Evolutionary conservation across 768 basidiomycete genomes (phyloP), one percentile per base, ranked within the genome.

Genomic region (Mycena sanguinolenta): DNA sequence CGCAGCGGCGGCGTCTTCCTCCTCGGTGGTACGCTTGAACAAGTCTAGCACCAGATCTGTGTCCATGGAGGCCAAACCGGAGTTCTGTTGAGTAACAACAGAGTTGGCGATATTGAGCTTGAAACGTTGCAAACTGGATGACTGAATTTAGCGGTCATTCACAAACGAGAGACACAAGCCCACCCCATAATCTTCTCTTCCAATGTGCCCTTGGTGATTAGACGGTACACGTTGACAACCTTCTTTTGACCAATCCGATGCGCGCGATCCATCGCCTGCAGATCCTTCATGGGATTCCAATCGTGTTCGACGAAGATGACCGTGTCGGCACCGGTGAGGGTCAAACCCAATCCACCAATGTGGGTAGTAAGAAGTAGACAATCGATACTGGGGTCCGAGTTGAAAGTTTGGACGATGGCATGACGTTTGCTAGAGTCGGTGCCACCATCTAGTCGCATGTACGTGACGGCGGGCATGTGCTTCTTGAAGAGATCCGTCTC

Each of bases 151-250:
- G 72, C n/a, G 38, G 71, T 74, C 59, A 38, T 44, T 27, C 23
- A 25, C 7, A 36, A 42, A 27, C 73, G 59, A 14, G 63, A 10
- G 30, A 32, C 42, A 53, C 12, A 34, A 49, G 82, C 91, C 72
- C 79, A 98, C 96, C 98, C 98, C 98, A 99, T 99, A 73, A 99
- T 99, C 82, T 99, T 99, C 80, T 99, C 98, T 80, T 99, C 98
- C 44, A 99, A 79, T 0, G 98, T 99, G 16, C 97, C 98, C 77
- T 97, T 94, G 16, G 97, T 99, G 75, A 99, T 95, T 61, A 99
- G 83, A 19, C 98, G 92, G 82, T 99, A 99, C 7, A 99, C 98
- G 74, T 99, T 99, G 32, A 99, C 98, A 17, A 99, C 97, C 80
- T 96, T 96, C 86, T 98, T 99, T 83, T 99, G 98, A 8, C 98